Conservation (phyloP, 352 stramenopile species). For the Phytophthora kernoviae region DNA sequence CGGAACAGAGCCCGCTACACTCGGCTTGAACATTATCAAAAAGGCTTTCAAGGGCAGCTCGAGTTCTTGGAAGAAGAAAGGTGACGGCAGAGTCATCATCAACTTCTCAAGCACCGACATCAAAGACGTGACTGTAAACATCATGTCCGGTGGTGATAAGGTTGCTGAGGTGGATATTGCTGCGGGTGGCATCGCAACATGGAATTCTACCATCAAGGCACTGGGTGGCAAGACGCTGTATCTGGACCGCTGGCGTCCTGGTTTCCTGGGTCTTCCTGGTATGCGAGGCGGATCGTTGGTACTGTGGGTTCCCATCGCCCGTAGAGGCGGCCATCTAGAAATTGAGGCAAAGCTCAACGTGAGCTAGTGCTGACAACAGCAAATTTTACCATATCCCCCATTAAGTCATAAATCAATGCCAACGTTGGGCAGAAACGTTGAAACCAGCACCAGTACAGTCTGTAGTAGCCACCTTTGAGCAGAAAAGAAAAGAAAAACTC, state of each 20-base stretch:
- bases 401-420: background rate
- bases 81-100: conserved; percentile 28
- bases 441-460: too few relatives aligned
- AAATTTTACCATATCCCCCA: too few relatives aligned
- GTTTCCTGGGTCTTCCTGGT: conserved; percentile 28
- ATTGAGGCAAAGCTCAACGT: conserved; percentile 55
- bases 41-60: conserved; percentile 26
- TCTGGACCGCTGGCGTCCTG: conserved; percentile 28
- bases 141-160: conserved; percentile 33
- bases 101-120: conserved; percentile 29
- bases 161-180: conserved; percentile 23
- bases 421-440: too few relatives aligned
- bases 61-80: conserved; percentile 26
- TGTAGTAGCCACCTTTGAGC: too few relatives aligned
- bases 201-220: conserved; percentile 24
- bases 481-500: too few relatives aligned
- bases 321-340: conserved; percentile 44
- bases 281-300: conserved; percentile 52
- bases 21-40: conserved; percentile 36
- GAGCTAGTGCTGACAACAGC: conserved; percentile 24
- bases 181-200: conserved; percentile 16
- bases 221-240: conserved; percentile 37
- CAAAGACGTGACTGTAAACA: conserved; percentile 32
- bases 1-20: conserved; percentile 38
- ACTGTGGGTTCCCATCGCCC: conserved; percentile 51